Percentiles rank a stretch among this genome's conserved stretches.
phyloP scores from a whole-genome alignment of 2,329 filamentous ascomycete species.

The Endoconidiophora polonica region DNA sequence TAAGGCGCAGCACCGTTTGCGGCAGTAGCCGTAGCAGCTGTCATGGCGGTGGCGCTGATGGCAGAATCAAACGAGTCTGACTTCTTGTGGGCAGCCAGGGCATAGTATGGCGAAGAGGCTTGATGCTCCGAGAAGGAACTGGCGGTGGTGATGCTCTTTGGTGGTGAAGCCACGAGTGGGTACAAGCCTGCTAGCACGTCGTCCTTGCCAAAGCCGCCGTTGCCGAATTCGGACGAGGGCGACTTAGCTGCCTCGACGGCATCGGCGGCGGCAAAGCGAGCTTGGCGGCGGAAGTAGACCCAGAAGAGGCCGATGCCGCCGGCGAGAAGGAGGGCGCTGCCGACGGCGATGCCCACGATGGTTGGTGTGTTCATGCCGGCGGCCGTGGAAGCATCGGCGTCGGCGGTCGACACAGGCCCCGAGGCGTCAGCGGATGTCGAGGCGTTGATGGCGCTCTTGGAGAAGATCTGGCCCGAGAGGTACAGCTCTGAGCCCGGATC shows the following conservation, averaged over 20 bases:
- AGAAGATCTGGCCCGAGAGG: constrained; percentile 29
- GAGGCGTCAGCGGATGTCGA: not conserved
- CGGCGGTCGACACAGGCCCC: constrained; percentile 7
- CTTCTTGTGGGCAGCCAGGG: constrained; percentile 17
- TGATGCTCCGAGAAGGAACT: no score
- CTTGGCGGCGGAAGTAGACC: constrained; percentile 31
- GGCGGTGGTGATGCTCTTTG: not conserved
- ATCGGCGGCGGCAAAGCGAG: constrained; percentile 13
- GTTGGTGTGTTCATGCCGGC: constrained; percentile 28
- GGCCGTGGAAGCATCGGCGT: constrained; percentile 17
- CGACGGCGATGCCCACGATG: constrained; percentile 37
- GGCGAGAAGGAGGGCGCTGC: constrained; percentile 26
- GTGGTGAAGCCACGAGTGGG: not conserved
- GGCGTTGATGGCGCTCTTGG: constrained; percentile 21
- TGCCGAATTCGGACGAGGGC: not conserved
- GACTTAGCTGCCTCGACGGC: not conserved
- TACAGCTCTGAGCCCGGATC: constrained; percentile 22
- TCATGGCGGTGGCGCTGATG: not conserved
- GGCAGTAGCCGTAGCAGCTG: constrained; percentile 4
- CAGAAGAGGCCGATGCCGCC: constrained; percentile 28
- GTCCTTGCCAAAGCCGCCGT: no score
- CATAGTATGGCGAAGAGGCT: constrained; percentile 7
- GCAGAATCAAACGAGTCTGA: constrained; percentile 13
- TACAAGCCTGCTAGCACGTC: not conserved
- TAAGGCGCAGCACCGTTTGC: constrained; percentile 9